These are phyloP conservation scores for Boletus coffeatus DNA, from an alignment of 1,284 basidiomycete species.

Conservation along the genomic window DNA sequence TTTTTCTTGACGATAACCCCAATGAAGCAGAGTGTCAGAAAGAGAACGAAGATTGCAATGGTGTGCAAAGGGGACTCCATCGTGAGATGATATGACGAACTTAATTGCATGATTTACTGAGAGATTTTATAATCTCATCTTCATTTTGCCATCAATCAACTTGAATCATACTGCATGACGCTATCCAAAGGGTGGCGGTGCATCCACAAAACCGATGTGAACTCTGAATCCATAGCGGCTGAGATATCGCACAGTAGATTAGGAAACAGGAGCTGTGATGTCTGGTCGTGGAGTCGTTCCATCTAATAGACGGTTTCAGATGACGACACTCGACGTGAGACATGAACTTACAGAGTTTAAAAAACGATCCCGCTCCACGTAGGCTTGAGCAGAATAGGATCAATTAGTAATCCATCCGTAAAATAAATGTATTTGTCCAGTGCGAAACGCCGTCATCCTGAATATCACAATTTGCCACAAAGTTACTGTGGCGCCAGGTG, in stretches of 20 bases:
- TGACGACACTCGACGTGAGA: conserved; percentile 4
- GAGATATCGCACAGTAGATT: background rate
- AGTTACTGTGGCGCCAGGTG: background rate
- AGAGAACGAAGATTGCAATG: background rate
- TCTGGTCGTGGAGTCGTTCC: background rate
- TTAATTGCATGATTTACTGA: no score
- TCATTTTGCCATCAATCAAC: background rate
- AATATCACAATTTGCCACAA: background rate
- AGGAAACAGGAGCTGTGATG: background rate
- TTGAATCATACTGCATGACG: background rate
- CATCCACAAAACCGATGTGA: background rate
- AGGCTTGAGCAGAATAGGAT: background rate
- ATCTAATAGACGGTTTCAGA: conserved; percentile 7
- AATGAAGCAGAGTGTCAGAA: conserved; percentile 5
- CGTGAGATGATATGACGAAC: background rate
- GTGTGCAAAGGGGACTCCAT: conserved; percentile 10
- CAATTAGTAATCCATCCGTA: background rate
- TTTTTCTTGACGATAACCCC: conserved; percentile 3
- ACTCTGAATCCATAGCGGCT: background rate
- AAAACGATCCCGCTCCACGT: background rate
- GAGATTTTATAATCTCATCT: conserved; percentile 8
- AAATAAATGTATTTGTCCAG: background rate
- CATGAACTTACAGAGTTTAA: background rate
- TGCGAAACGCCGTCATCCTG: background rate
- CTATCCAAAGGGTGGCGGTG: background rate